A percentile compares a stretch with the other conserved stretches of the same genome.
Conservation (phyloP, 2,329 filamentous ascomycete species). For the Penicillium glabrum region DNA sequence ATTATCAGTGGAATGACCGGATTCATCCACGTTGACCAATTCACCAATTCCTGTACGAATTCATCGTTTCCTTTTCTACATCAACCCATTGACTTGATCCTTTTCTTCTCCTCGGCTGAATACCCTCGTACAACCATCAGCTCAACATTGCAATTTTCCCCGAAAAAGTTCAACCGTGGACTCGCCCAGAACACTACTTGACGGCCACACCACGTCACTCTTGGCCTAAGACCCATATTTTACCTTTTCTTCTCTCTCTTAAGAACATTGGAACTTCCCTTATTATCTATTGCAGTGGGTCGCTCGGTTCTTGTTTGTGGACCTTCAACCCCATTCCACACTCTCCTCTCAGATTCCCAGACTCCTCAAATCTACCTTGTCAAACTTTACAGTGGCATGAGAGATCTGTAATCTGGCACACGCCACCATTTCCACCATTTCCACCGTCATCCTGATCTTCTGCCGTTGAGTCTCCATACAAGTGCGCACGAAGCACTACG, state of each 20-base stretch:
- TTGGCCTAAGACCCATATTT: background rate
- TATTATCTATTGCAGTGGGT: background rate
- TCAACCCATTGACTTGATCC: background rate
- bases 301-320: background rate
- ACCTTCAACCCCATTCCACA: background rate
- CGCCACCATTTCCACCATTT: background rate
- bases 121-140: background rate
- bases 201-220: slow-evolving; percentile 3
- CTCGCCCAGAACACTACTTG: background rate
- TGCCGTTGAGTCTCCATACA: background rate
- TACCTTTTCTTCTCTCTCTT: background rate
- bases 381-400: background rate
- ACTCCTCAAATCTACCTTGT: background rate
- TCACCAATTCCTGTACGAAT: too few species aligned
- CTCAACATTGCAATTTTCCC: background rate
- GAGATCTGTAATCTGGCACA: background rate
- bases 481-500: slow-evolving; percentile 8
- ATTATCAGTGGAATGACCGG: background rate
- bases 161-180: background rate
- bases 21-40: background rate
- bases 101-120: background rate
- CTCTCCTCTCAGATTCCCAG: background rate
- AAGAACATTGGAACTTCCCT: background rate
- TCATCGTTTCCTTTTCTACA: too few species aligned
- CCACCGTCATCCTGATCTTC: background rate